These are phyloP conservation scores for Auriscalpium orientale DNA, from an alignment of 768 basidiomycete genomes.

Conservation along the genomic window DNA sequence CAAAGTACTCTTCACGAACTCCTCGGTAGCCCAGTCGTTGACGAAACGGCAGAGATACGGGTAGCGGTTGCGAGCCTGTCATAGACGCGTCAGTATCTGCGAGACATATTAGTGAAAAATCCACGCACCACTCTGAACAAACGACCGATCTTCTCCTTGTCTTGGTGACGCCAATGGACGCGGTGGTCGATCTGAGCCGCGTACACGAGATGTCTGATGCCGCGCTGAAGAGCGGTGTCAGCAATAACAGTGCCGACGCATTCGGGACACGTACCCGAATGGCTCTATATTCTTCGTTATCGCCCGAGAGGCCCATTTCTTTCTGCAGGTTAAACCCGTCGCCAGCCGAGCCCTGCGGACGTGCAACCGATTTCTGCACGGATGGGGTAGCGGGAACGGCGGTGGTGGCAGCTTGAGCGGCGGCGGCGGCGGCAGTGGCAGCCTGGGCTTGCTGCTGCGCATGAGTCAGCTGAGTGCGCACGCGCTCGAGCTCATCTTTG, in stretches of 20 bases:
- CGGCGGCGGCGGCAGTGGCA: neutral
- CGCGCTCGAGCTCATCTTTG: neutral
- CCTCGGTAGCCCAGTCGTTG: too few relatives aligned
- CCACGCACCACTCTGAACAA: neutral
- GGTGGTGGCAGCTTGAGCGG: neutral
- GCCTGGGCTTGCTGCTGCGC: neutral
- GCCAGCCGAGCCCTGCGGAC: neutral
- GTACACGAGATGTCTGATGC: neutral
- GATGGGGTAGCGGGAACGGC: neutral
- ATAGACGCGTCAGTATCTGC: too few relatives aligned
- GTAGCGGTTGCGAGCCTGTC: too few relatives aligned
- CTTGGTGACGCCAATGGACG: neutral
- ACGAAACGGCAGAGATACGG: too few relatives aligned
- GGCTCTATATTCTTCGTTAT: neutral
- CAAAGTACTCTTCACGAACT: too few relatives aligned
- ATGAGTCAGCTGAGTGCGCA: conserved; percentile 11
- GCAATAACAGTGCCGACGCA: neutral
- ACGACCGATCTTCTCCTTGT: neutral
- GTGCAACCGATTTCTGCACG: too few relatives aligned
- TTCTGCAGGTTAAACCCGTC: neutral
- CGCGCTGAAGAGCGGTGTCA: neutral
- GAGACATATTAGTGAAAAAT: too few relatives aligned
- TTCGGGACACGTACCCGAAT: neutral
- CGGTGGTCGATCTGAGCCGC: neutral
- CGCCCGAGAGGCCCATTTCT: neutral